Evolutionary conservation across 768 basidiomycete species (phyloP).

Genomic region (Pisolithus marmoratus): DNA sequence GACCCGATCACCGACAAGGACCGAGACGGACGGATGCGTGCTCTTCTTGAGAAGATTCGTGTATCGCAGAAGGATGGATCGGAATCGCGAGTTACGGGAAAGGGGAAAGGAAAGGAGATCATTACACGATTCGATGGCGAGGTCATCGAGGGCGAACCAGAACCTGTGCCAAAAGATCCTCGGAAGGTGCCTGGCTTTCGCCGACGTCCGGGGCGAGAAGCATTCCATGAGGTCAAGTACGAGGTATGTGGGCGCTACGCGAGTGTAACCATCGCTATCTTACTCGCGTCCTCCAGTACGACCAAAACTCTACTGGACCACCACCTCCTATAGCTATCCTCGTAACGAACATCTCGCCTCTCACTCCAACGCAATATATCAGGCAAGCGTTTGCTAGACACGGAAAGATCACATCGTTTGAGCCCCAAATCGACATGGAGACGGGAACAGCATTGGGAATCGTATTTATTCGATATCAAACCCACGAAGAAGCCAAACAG

Average conservation of each 20-base stretch:
- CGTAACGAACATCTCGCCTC: constrained; percentile 61
- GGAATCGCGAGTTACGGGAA: constrained; percentile 48
- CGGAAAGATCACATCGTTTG: constrained; percentile 61
- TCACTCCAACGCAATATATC: constrained; percentile 63
- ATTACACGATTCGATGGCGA: constrained; percentile 53
- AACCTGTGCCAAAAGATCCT: constrained; percentile 47
- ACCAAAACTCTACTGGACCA: constrained; percentile 62
- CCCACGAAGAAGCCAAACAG: constrained; percentile 60
- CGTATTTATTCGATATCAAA: constrained; percentile 61
- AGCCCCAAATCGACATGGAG: constrained; percentile 70
- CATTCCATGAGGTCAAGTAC: constrained; percentile 45
- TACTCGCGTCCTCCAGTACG: constrained; percentile 48
- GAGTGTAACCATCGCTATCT: constrained; percentile 2
- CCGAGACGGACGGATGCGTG: constrained; percentile 33
- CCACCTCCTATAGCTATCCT: constrained; percentile 74
- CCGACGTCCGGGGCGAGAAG: constrained; percentile 28
- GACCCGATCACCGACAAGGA: constrained; percentile 52
- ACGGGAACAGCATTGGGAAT: constrained; percentile 85
- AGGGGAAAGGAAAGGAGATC: constrained; percentile 58
- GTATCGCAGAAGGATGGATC: constrained; percentile 25
- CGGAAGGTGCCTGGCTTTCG: constrained; percentile 38
- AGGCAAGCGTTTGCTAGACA: constrained; percentile 57
- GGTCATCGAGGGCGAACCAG: constrained; percentile 39
- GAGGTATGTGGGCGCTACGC: constrained; percentile 40
- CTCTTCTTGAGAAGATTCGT: constrained; percentile 38